phyloP scores from a whole-genome alignment of 1,284 basidiomycete genomes.

The Ganoderma resinaceum region DNA sequence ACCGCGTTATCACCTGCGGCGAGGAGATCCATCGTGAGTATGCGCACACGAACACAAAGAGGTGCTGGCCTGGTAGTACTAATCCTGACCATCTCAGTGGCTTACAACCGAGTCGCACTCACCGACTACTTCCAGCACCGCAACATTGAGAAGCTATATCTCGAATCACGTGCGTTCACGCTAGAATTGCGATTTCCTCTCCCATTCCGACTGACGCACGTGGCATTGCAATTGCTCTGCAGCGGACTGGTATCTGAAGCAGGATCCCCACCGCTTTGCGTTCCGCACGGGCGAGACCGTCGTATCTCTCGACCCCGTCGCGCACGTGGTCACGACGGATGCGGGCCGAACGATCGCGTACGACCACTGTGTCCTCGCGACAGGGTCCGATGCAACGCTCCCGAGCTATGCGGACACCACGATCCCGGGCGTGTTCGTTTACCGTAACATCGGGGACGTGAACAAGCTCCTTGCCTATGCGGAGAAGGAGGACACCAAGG shows the following conservation, averaged over 20 bases:
- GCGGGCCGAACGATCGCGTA: conserved; percentile 60
- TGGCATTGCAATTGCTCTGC: not conserved
- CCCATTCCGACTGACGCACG: not conserved
- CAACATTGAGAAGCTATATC: conserved; percentile 69
- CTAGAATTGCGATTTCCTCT: too few species aligned
- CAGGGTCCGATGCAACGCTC: conserved; percentile 74
- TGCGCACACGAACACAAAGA: not conserved
- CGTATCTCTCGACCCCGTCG: conserved; percentile 50
- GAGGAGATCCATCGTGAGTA: conserved; percentile 52
- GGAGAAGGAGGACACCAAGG: conserved; percentile 49
- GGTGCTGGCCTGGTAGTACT: not conserved
- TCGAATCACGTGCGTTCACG: conserved; percentile 53
- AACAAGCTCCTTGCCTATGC: conserved; percentile 68
- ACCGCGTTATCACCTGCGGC: conserved; percentile 67
- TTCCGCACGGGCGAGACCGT: conserved; percentile 66
- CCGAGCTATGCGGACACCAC: conserved; percentile 64
- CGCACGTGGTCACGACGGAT: conserved; percentile 55
- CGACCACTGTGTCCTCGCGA: conserved; percentile 73
- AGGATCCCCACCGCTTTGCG: conserved; percentile 57
- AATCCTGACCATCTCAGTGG: conserved; percentile 33
- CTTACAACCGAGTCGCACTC: conserved; percentile 62
- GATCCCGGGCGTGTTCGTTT: conserved; percentile 69
- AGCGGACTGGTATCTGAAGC: conserved; percentile 67
- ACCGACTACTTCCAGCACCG: conserved; percentile 74
- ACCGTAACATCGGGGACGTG: conserved; percentile 75